Evolutionary conservation across 1,139 yeast species (phyloP), one percentile per base, ranked within the genome.

Genomic region (Schizosaccharomyces versatilis): DNA sequence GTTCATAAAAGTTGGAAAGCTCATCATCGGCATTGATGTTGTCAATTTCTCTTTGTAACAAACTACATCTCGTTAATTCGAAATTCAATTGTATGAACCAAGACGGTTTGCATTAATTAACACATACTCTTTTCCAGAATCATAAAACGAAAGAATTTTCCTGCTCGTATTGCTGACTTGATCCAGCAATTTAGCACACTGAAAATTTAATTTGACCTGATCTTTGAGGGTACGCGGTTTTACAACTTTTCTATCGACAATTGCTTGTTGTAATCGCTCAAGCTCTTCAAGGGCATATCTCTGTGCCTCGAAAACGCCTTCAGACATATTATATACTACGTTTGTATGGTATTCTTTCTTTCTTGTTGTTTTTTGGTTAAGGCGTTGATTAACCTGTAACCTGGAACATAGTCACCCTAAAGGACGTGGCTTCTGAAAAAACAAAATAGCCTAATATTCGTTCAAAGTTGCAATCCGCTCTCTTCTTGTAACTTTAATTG

Each of bases 131-230:
- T 61, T 63, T 8, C 57, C 61, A 38, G 60, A 60, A 7, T 57
- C 57, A 12, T 64, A 58, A 5, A 64, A 57, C 1, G 60, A 62
- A 8, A 64, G 54, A 15, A 74, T 53, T n/a, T 63, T 62, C 9
- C 58, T 55, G 47, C 73, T 66, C 54, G 69, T 73, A 12, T 62
- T 65, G 47, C 69, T 64, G 61, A 77, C 79, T 58, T 76, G 73
- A 7, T 73, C 70, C 2, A 76, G 62, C 53, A 88, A 75, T 53
- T 66, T 62, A 15, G 71, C 69, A 3, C 84, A 71, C 64, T 88
- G 96, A 65, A 81, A 84, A 61, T 80, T 79, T 60, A 83, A 93
- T 14, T 78, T 60, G 10, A 77, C 62, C 1, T 74, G 71, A 59
- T 74, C 78, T 57, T 73, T 68, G 48, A 64, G 61, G 36, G 54